phyloP scores from a whole-genome alignment of 2,329 filamentous ascomycete genomes.

The Colletotrichum caudatum region DNA sequence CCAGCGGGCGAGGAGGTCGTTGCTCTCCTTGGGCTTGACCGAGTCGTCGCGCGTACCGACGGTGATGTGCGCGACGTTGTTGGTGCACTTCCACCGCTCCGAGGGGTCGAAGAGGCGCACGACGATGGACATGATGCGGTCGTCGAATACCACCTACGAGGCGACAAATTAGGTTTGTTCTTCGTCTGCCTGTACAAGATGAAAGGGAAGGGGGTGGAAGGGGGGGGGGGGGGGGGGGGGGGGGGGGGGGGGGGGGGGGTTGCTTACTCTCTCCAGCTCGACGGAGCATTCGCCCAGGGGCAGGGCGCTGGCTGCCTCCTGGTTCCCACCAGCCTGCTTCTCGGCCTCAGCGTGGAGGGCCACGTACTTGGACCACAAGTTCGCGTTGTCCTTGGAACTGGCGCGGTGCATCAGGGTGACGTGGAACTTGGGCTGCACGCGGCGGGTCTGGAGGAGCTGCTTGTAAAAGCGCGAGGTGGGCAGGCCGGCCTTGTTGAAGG shows the following conservation, averaged over 20 bases:
- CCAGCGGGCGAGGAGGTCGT: constrained; percentile 84
- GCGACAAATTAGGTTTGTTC: not conserved
- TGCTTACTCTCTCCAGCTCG: constrained; percentile 69
- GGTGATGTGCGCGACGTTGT: constrained; percentile 87
- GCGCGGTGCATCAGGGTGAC: constrained; percentile 92
- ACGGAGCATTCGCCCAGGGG: constrained; percentile 73
- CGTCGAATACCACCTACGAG: constrained; percentile 80
- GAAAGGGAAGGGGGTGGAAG: too few relatives aligned
- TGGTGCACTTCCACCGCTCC: constrained; percentile 75
- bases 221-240: constrained; percentile 5
- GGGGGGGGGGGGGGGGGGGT: constrained; percentile 19
- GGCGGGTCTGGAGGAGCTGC: constrained; percentile 77
- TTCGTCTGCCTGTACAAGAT: not conserved
- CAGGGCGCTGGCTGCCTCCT: constrained; percentile 49
- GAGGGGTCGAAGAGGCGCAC: constrained; percentile 75
- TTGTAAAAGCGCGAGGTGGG: constrained; percentile 76
- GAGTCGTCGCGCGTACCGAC: constrained; percentile 80
- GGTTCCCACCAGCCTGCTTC: constrained; percentile 49
- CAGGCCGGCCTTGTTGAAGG: constrained; percentile 66
- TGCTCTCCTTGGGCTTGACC: constrained; percentile 95
- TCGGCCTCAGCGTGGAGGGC: constrained; percentile 64
- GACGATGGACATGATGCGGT: constrained; percentile 90
- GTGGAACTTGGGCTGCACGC: constrained; percentile 89
- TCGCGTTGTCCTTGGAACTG: constrained; percentile 67
- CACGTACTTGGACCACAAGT: constrained; percentile 81